phyloP scores from a whole-genome alignment of 2,329 filamentous ascomycete species.

The Diaporthe amygdali region DNA sequence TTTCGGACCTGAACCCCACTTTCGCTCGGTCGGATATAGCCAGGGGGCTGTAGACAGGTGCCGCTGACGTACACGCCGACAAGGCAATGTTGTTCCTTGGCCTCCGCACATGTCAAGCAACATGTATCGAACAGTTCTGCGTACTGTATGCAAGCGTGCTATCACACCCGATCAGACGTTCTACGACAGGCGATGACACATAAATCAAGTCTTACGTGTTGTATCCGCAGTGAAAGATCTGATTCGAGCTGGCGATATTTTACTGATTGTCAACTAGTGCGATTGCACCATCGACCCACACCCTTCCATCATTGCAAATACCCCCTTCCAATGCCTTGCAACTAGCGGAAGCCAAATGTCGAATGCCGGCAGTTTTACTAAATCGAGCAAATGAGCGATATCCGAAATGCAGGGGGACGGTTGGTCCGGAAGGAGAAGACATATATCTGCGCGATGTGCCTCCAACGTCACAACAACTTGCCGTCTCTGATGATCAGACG shows the following conservation, averaged over 20 bases:
- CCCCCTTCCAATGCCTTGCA: not conserved
- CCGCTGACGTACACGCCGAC: too few species aligned
- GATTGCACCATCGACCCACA: conserved; percentile 26
- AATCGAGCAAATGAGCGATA: not conserved
- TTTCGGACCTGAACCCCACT: too few species aligned
- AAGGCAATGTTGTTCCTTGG: too few species aligned
- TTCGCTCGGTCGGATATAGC: too few species aligned
- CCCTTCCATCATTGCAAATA: conserved; percentile 18
- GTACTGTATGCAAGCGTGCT: not conserved
- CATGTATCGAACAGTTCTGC: too few species aligned
- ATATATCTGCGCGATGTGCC: not conserved
- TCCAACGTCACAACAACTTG: not conserved
- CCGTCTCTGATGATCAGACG: not conserved
- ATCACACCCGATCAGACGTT: not conserved
- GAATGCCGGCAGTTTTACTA: not conserved
- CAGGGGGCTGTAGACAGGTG: too few species aligned
- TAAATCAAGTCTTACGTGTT: not conserved
- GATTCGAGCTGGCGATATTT: not conserved
- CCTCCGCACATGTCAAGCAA: too few species aligned
- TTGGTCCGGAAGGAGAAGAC: not conserved
- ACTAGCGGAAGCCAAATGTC: not conserved
- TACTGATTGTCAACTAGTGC: not conserved
- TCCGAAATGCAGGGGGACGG: not conserved
- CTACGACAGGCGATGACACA: not conserved
- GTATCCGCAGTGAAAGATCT: not conserved